Evolutionary conservation across 1,139 yeast genomes (phyloP).

Genomic region (Nakaseomyces kungkrabaensis): DNA sequence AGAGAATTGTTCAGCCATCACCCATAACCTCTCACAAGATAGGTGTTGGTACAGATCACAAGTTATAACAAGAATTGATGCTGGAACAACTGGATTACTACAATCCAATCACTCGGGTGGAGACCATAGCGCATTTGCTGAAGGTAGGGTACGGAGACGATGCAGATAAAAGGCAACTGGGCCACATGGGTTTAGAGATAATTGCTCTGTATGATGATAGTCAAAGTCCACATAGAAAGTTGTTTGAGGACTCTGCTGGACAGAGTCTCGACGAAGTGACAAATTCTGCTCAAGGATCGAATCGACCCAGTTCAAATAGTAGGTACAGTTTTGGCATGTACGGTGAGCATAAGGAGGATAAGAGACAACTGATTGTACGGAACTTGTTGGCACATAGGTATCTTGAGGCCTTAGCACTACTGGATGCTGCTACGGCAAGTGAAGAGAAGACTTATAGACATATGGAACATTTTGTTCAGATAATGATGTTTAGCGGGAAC

Average conservation of each 20-base stretch:
- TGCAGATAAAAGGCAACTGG: neutral
- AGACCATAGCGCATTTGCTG: neutral
- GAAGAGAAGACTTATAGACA: constrained; percentile 9
- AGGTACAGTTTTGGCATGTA: neutral
- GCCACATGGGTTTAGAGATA: neutral
- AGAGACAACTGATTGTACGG: neutral
- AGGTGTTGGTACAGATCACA: too few species aligned
- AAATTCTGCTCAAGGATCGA: neutral
- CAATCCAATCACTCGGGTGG: neutral
- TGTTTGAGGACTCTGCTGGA: neutral
- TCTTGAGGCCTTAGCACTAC: constrained; percentile 13
- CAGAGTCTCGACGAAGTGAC: neutral
- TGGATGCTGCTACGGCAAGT: constrained; percentile 10
- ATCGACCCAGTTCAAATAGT: neutral
- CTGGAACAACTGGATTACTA: neutral
- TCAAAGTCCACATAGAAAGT: neutral
- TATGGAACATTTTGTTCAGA: constrained; percentile 12
- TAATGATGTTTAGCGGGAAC: constrained; percentile 14
- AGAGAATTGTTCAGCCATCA: too few species aligned
- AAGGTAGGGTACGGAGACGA: neutral
- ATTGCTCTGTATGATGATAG: neutral
- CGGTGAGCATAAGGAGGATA: neutral
- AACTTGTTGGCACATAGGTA: constrained; percentile 11
- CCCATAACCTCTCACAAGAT: too few species aligned
- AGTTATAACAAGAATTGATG: neutral